Conservation (phyloP, 164 flowering plant species). For the Stephania cephalantha region DNA sequence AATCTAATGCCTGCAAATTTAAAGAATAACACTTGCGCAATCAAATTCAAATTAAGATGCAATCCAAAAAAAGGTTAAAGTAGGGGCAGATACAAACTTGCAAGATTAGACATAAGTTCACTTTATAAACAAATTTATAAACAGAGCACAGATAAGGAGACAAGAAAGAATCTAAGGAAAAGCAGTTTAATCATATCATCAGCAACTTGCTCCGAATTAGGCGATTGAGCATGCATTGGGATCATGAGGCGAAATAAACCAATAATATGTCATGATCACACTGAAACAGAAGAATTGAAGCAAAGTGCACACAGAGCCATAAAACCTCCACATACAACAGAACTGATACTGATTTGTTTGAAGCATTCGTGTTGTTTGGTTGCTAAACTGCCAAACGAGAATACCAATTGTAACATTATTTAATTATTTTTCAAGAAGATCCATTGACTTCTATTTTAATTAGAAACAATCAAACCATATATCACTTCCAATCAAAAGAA, state of each 20-base stretch:
- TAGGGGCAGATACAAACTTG: too few relatives aligned
- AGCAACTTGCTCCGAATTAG: neutral
- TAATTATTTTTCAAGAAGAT: too few relatives aligned
- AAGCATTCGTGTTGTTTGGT: neutral
- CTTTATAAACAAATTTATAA: too few relatives aligned
- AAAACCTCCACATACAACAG: neutral
- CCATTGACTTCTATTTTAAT: too few relatives aligned
- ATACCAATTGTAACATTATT: too few relatives aligned
- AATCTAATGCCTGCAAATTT: slow-evolving; percentile 80
- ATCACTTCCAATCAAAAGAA: too few relatives aligned
- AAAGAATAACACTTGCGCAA: neutral
- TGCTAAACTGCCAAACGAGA: neutral
- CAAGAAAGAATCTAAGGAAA: neutral
- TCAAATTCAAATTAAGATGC: neutral
- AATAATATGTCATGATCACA: neutral
- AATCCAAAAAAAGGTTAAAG: too few relatives aligned
- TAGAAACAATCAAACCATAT: too few relatives aligned
- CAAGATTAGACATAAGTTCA: too few relatives aligned
- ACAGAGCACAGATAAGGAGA: neutral
- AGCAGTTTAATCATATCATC: neutral
- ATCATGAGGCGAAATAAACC: neutral
- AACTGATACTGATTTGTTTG: neutral
- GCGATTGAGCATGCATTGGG: neutral
- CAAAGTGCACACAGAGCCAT: neutral
- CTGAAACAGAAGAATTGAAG: neutral